Evolutionary conservation across 371 early-diverging fungal species (phyloP).

Genomic region (Nematocida major): DNA sequence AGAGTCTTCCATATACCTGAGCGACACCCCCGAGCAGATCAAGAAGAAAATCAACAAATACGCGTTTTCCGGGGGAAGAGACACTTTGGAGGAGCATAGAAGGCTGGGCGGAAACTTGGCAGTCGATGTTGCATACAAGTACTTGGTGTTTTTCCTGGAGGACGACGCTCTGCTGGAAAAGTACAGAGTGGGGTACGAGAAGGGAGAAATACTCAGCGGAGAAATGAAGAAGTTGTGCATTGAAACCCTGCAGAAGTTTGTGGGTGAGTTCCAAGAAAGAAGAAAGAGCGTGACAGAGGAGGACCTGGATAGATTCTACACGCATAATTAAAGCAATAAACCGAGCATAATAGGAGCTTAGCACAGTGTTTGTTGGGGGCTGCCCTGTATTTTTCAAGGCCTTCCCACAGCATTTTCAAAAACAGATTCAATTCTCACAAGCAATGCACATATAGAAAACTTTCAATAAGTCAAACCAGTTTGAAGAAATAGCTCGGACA

Average conservation of each 20-base stretch:
- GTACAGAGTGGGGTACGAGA: constrained; percentile 69
- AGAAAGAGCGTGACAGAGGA: constrained; percentile 64
- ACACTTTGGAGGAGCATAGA: constrained; percentile 79
- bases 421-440: no score
- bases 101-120: constrained; percentile 84
- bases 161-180: constrained; percentile 79
- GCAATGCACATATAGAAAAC: no score
- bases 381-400: no score
- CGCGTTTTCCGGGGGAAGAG: constrained; percentile 91
- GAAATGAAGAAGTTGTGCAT: constrained; percentile 87
- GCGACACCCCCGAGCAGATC: constrained; percentile 82
- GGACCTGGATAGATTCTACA: constrained; percentile 23
- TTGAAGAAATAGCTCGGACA: no score
- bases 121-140: constrained; percentile 91
- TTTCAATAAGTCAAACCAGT: no score
- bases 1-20: constrained; percentile 83
- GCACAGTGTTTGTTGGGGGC: no score
- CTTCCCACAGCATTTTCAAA: no score
- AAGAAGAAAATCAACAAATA: constrained; percentile 94
- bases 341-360: no score
- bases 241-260: constrained; percentile 73
- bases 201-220: constrained; percentile 79
- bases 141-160: constrained; percentile 86
- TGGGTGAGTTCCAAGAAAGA: constrained; percentile 74
- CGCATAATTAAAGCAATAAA: no score